Percentiles rank a stretch among this genome's conserved stretches.
phyloP scores from a whole-genome alignment of 129 eudicot species.

The Sambucus nigra region DNA sequence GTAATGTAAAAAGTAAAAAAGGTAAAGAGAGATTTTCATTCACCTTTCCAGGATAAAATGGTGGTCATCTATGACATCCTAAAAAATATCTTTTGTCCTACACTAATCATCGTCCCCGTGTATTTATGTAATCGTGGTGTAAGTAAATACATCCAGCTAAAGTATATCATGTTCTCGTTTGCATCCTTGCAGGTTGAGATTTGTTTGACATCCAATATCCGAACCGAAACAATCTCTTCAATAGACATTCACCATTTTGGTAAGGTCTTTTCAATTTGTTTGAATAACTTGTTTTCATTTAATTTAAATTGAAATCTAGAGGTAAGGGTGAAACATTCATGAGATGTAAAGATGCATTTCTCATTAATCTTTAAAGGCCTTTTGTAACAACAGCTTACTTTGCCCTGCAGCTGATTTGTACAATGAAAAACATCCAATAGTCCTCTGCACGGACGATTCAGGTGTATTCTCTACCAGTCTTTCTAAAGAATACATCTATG shows the following conservation, averaged over 20 bases:
- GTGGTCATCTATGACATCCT: too few relatives aligned
- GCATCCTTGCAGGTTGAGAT: conserved; percentile 66
- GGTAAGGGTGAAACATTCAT: not conserved
- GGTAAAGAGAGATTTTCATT: too few relatives aligned
- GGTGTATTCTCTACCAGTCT: conserved; percentile 88
- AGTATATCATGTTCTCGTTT: not conserved
- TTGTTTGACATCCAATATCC: conserved; percentile 87
- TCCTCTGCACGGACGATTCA: conserved; percentile 79
- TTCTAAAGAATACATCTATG: conserved; percentile 62
- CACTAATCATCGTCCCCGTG: not conserved
- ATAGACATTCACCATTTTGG: conserved; percentile 91
- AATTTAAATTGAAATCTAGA: not conserved
- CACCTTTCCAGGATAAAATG: not conserved
- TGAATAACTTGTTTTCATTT: not conserved
- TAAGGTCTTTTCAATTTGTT: conserved; percentile 21
- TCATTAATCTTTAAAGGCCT: too few relatives aligned
- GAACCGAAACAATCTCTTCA: conserved; percentile 66
- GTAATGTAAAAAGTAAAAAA: too few relatives aligned
- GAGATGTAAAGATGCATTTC: not conserved
- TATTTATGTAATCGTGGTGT: not conserved
- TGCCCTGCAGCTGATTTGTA: conserved; percentile 56
- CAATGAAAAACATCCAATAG: conserved; percentile 63
- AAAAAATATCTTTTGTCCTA: not conserved
- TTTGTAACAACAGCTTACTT: conserved; percentile 10
- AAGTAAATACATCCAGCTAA: not conserved